These are phyloP conservation scores for Chalciporus pseudorubinellus DNA, from an alignment of 768 basidiomycete genomes.

Conservation along the genomic window DNA sequence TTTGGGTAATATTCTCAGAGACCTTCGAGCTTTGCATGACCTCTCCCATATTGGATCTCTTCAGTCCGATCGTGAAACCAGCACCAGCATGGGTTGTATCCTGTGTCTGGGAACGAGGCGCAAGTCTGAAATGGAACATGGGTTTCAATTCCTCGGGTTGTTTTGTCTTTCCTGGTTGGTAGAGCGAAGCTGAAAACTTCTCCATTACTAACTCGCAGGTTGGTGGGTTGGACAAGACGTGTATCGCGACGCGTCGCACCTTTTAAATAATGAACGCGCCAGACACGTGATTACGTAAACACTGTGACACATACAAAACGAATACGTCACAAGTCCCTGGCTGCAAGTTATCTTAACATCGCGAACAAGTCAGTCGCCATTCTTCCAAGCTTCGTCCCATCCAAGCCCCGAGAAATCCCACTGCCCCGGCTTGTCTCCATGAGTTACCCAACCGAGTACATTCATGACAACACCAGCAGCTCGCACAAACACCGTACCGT, in stretches of 20 bases:
- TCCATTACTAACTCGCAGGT: neutral
- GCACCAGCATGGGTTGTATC: slow-evolving; percentile 1
- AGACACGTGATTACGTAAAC: neutral
- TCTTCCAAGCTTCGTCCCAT: slow-evolving; percentile 60
- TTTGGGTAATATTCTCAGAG: slow-evolving; percentile 3
- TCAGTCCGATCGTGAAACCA: slow-evolving; percentile 7
- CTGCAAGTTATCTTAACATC: neutral
- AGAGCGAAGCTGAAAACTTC: neutral
- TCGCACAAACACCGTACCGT: slow-evolving; percentile 57
- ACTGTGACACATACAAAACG: neutral
- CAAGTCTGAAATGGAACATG: slow-evolving; percentile 22
- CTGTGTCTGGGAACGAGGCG: slow-evolving; percentile 10
- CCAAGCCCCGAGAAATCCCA: slow-evolving; percentile 61
- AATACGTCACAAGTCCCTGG: neutral
- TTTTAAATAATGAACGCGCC: neutral
- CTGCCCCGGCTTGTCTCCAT: slow-evolving; percentile 46
- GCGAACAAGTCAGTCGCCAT: slow-evolving; percentile 22
- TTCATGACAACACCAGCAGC: slow-evolving; percentile 58
- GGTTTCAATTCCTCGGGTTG: neutral
- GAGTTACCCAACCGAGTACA: slow-evolving; percentile 52
- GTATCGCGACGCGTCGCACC: neutral
- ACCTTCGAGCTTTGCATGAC: slow-evolving; percentile 7
- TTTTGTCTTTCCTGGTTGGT: neutral
- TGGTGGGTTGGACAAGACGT: neutral
- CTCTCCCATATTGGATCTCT: slow-evolving; percentile 7